phyloP scores from a whole-genome alignment of 208 protist genomes.

The Trypanosoma scelopori region DNA sequence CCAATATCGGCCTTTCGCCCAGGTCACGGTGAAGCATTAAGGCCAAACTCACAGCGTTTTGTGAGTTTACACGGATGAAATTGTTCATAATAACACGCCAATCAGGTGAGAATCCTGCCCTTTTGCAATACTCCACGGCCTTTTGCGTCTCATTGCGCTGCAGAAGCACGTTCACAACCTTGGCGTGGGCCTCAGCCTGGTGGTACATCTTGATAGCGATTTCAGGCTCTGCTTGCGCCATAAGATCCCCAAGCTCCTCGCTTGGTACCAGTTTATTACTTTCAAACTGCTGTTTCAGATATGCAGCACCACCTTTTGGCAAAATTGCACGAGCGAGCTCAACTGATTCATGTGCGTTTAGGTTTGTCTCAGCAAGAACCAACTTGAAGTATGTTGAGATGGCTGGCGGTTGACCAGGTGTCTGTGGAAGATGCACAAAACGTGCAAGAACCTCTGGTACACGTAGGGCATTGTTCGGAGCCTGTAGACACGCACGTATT shows the following conservation, averaged over 20 bases:
- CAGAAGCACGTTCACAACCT: slow-evolving; percentile 95
- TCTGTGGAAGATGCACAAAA: slow-evolving; percentile 85
- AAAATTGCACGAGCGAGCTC: slow-evolving; percentile 97
- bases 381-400: slow-evolving; percentile 98
- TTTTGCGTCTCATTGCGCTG: slow-evolving; percentile 96
- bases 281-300: slow-evolving; percentile 98
- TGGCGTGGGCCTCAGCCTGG: slow-evolving; percentile 88
- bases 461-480: slow-evolving; percentile 94
- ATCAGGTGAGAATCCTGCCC: slow-evolving; percentile 95
- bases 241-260: slow-evolving; percentile 98
- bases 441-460: slow-evolving; percentile 95
- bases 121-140: slow-evolving; percentile 98
- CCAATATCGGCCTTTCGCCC: slow-evolving; percentile 69
- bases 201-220: slow-evolving; percentile 99
- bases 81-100: slow-evolving; percentile 95
- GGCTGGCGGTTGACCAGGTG: slow-evolving; percentile 90
- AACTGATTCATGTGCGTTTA: slow-evolving; percentile 98
- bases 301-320: slow-evolving; percentile 80
- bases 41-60: slow-evolving; percentile 93
- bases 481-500: slow-evolving; percentile 93
- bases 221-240: slow-evolving; percentile 84
- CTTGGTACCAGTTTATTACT: slow-evolving; percentile 98
- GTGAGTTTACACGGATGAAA: slow-evolving; percentile 90
- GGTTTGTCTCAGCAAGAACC: slow-evolving; percentile 94
- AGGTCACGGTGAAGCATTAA: slow-evolving; percentile 90